Evolutionary conservation across 176 grass and related monocot species (phyloP).

Genomic region (Triticum urartu): DNA sequence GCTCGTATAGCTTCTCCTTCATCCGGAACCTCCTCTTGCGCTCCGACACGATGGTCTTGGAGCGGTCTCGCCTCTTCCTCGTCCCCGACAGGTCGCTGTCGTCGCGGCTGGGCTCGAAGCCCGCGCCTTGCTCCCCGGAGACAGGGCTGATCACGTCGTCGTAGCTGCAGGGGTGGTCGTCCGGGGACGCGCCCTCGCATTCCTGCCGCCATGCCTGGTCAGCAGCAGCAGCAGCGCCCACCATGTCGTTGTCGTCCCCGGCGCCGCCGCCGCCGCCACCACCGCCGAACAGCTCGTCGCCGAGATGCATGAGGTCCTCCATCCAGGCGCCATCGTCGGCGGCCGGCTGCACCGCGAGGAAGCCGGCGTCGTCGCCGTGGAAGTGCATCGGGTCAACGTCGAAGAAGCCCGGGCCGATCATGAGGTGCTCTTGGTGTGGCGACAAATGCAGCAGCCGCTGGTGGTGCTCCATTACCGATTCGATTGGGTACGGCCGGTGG

Average conservation of each 20-base stretch:
- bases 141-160: conserved; percentile 31
- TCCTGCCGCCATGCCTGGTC: neutral
- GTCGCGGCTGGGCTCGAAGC: conserved; percentile 15
- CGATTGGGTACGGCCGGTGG: neutral
- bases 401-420: conserved; percentile 23
- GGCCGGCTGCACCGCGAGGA: neutral
- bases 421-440: conserved; percentile 13
- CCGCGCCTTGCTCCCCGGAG: neutral
- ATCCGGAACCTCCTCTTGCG: conserved; percentile 79
- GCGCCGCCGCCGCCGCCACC: neutral
- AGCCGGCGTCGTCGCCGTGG: neutral
- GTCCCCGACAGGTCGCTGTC: conserved; percentile 33
- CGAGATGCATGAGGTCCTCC: conserved; percentile 56
- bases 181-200: neutral
- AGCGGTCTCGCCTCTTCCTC: conserved; percentile 67
- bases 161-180: neutral
- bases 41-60: conserved; percentile 90
- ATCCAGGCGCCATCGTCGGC: conserved; percentile 29
- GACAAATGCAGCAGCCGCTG: neutral
- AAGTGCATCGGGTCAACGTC: neutral
- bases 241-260: neutral
- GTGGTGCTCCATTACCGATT: neutral
- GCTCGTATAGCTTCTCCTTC: conserved; percentile 97
- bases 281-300: conserved; percentile 28
- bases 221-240: neutral